These are phyloP conservation scores for Talaromyces marneffei DNA, from an alignment of 2,329 filamentous ascomycete species.

Conservation along the genomic window DNA sequence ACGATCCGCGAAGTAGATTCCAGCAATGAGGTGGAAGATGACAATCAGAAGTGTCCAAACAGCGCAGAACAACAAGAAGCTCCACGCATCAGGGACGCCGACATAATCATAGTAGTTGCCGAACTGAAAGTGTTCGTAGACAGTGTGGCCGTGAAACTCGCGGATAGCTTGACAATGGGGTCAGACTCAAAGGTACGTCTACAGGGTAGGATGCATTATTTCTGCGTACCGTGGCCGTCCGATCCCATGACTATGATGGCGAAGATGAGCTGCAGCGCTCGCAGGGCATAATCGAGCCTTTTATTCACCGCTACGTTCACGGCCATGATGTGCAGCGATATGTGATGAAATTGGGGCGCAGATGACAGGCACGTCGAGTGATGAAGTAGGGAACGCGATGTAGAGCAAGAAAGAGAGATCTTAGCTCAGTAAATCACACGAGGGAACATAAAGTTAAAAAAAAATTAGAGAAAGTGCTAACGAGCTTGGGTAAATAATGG, in stretches of 20 bases:
- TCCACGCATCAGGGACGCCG: constrained; percentile 10
- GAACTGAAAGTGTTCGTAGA: neutral
- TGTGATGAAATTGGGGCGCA: no score
- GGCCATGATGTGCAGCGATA: neutral
- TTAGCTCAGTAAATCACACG: no score
- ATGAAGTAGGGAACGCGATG: no score
- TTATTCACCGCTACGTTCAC: neutral
- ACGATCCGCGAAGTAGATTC: neutral
- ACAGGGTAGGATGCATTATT: neutral
- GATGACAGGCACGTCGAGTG: no score
- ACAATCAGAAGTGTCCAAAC: constrained; percentile 5
- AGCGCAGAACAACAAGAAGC: constrained; percentile 15
- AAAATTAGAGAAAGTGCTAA: no score
- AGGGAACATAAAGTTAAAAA: no score
- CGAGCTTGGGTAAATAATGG: no score
- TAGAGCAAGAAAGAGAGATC: no score
- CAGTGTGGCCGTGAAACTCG: constrained; percentile 10
- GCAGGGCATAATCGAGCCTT: neutral
- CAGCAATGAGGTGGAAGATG: constrained; percentile 7
- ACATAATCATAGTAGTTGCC: constrained; percentile 11
- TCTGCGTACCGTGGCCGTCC: constrained; percentile 12
- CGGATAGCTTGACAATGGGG: constrained; percentile 12
- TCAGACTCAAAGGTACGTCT: constrained; percentile 4
- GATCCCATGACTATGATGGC: constrained; percentile 12
- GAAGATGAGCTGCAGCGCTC: constrained; percentile 11